Conservation (phyloP, 2,329 filamentous ascomycete genomes). For the Pseudogymnoascus destructans region DNA sequence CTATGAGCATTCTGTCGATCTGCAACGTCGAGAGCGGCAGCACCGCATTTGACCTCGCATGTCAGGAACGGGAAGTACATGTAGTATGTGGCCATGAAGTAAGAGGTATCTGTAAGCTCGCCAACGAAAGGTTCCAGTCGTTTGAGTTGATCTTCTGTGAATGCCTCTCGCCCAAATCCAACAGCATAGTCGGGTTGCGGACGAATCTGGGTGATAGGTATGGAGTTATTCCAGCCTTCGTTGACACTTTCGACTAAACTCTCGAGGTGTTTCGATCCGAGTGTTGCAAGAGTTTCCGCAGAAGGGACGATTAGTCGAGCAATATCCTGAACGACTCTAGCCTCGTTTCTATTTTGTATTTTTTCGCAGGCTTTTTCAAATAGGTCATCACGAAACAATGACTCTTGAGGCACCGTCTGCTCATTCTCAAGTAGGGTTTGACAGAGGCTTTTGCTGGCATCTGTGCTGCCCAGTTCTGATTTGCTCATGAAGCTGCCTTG, state of each 20-base stretch:
- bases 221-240: conserved; percentile 31
- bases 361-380: conserved; percentile 27
- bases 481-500: conserved; percentile 31
- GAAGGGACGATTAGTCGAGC: conserved; percentile 29
- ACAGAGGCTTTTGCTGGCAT: conserved; percentile 25
- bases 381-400: conserved; percentile 29
- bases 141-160: too few relatives aligned
- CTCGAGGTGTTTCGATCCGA: conserved; percentile 24
- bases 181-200: too few relatives aligned
- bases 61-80: too few relatives aligned
- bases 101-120: too few relatives aligned
- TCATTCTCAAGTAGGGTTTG: too few relatives aligned
- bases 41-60: too few relatives aligned
- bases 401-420: too few relatives aligned
- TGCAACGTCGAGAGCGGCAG: too few relatives aligned
- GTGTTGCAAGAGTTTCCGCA: conserved; percentile 27
- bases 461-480: conserved; percentile 24
- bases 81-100: too few relatives aligned
- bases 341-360: conserved; percentile 28
- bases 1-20: too few relatives aligned
- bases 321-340: conserved; percentile 30
- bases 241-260: conserved; percentile 30
- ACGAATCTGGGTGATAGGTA: conserved; percentile 28
- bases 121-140: too few relatives aligned
- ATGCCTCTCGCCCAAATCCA: too few relatives aligned